Conservation (phyloP, 169 alveolate species). For the Theileria parva region DNA sequence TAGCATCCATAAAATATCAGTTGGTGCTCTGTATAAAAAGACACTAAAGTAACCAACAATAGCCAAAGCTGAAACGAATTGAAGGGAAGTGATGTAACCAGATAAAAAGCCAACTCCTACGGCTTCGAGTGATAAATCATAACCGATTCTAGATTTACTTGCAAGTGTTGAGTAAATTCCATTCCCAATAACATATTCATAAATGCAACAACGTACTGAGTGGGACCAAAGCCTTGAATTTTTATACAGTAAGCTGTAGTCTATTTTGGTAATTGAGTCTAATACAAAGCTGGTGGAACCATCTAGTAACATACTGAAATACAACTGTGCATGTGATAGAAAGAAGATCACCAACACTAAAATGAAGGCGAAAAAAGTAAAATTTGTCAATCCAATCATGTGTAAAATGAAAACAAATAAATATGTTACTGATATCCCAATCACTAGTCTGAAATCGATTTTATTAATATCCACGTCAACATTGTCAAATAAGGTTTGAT, state of each 20-base stretch:
- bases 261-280: constrained; percentile 46
- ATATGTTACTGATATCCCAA: constrained; percentile 47
- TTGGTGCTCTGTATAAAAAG: constrained; percentile 16
- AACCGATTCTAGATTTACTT: constrained; percentile 64
- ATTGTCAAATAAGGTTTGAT: constrained; percentile 32
- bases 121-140: constrained; percentile 58
- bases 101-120: constrained; percentile 57
- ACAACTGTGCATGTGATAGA: constrained; percentile 67
- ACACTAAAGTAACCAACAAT: constrained; percentile 47
- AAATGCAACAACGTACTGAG: constrained; percentile 68
- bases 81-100: constrained; percentile 53
- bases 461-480: not conserved
- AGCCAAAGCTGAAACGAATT: constrained; percentile 46
- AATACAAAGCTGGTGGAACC: constrained; percentile 48
- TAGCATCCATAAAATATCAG: constrained; percentile 55
- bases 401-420: constrained; percentile 56
- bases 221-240: constrained; percentile 76
- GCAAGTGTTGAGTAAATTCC: constrained; percentile 76
- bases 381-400: constrained; percentile 66
- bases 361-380: constrained; percentile 71
- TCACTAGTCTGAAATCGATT: constrained; percentile 24
- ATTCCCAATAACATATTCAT: constrained; percentile 73
- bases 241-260: constrained; percentile 49
- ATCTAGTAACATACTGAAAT: constrained; percentile 46
- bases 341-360: constrained; percentile 64